Conservation (phyloP, 345 rosid species). For the Eucalyptus cloeziana region DNA sequence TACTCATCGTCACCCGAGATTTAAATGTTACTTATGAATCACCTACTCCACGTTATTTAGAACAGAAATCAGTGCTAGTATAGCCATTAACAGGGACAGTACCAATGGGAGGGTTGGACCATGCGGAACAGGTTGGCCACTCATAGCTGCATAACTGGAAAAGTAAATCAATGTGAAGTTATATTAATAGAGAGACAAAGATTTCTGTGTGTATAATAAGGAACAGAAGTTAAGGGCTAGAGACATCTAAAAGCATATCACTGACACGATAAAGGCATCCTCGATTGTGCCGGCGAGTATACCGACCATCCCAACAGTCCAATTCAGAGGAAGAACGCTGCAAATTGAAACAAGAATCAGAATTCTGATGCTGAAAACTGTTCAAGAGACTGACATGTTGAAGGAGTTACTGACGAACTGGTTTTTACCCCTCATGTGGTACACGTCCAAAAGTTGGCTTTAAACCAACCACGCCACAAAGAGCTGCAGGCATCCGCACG, state of each 20-base stretch:
- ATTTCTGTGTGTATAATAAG: background rate
- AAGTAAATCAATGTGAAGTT: background rate
- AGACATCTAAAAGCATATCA: background rate
- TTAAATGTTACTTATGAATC: background rate
- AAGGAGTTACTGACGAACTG: background rate
- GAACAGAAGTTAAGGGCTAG: background rate
- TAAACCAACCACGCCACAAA: constrained; percentile 66
- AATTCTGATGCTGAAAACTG: background rate
- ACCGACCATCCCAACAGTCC: constrained; percentile 81
- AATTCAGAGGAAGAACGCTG: constrained; percentile 72
- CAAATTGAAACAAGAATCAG: background rate
- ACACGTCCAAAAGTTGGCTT: constrained; percentile 65
- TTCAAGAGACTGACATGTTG: background rate
- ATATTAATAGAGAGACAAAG: too few species aligned
- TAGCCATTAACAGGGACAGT: background rate
- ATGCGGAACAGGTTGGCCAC: constrained; percentile 20
- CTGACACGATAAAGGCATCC: constrained; percentile 50
- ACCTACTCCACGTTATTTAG: background rate
- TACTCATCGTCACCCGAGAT: background rate
- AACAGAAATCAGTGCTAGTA: background rate
- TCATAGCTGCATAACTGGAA: constrained; percentile 58
- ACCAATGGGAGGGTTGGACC: constrained; percentile 8
- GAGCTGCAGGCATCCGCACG: constrained; percentile 69
- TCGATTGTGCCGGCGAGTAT: constrained; percentile 49
- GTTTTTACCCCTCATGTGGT: constrained; percentile 46